Evolutionary conservation across 345 rosid genomes (phyloP).

Genomic region (Murraya koenigii): DNA sequence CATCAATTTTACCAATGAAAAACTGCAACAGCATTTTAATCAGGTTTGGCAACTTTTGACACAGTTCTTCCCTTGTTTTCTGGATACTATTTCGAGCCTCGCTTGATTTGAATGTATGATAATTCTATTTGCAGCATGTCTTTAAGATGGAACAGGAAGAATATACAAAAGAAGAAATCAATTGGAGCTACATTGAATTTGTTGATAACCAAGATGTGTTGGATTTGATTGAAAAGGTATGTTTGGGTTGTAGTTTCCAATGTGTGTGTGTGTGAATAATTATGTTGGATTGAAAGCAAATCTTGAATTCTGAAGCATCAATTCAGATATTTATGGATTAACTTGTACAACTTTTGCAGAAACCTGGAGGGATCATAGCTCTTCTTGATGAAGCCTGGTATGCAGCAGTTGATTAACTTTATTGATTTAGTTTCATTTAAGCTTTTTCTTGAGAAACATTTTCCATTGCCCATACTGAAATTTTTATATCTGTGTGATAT

Average conservation of each 20-base stretch:
- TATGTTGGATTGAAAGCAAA: conserved; percentile 1
- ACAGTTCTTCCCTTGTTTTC: conserved; percentile 6
- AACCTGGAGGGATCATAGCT: conserved; percentile 98
- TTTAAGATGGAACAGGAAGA: conserved; percentile 99
- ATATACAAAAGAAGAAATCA: conserved; percentile 95
- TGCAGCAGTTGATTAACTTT: conserved; percentile 25
- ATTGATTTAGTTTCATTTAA: conserved; percentile 18
- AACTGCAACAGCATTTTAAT: conserved; percentile 98
- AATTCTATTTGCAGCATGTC: conserved; percentile 70
- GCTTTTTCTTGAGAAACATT: neutral
- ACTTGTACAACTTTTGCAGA: conserved; percentile 51
- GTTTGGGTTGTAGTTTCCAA: conserved; percentile 10
- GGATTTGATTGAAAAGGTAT: conserved; percentile 95
- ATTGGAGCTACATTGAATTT: conserved; percentile 99
- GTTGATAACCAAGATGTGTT: conserved; percentile 99
- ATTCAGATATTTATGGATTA: conserved; percentile 6
- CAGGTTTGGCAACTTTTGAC: conserved; percentile 52
- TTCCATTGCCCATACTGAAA: neutral
- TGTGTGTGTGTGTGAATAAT: conserved; percentile 8
- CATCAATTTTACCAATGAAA: conserved; percentile 97
- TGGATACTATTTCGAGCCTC: conserved; percentile 7
- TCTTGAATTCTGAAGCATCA: conserved; percentile 12
- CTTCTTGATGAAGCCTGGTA: conserved; percentile 99
- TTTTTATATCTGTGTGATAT: neutral
- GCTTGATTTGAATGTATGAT: conserved; percentile 19